Conservation (phyloP, 208 protist genomes). For the Entamoeba invadens region DNA sequence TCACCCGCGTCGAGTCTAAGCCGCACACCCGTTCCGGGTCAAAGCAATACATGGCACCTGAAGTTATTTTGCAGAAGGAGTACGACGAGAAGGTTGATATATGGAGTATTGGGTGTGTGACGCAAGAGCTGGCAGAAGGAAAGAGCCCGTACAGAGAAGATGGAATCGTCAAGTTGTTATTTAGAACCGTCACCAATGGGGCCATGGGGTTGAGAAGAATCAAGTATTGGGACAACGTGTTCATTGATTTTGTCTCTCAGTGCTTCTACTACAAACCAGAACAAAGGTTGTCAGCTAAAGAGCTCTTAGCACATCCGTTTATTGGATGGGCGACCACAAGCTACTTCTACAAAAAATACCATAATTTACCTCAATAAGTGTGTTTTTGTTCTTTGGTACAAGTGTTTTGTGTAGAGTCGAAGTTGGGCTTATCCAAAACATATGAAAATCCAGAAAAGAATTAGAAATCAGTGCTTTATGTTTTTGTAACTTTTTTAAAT, state of each 20-base stretch:
- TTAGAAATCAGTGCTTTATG: too few species aligned
- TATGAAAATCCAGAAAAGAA: too few species aligned
- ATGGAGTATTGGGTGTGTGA: constrained; percentile 5
- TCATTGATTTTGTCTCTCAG: background rate
- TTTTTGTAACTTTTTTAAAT: too few species aligned
- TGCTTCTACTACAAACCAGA: background rate
- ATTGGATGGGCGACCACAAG: background rate
- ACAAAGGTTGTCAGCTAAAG: background rate
- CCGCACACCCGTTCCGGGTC: background rate
- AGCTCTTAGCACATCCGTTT: background rate
- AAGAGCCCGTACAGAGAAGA: background rate
- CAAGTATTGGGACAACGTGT: background rate
- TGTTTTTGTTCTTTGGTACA: too few species aligned
- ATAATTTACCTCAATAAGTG: too few species aligned
- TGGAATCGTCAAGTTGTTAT: background rate
- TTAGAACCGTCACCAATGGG: background rate
- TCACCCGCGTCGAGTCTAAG: background rate
- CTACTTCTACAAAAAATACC: constrained; percentile 1
- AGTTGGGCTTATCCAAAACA: too few species aligned
- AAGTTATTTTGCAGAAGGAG: constrained; percentile 2
- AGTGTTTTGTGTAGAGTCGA: too few species aligned
- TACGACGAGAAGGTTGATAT: constrained; percentile 22
- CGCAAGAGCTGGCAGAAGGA: constrained; percentile 8
- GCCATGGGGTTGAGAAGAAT: background rate
- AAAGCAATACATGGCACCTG: constrained; percentile 20